Evolutionary conservation across 2,329 filamentous ascomycete species (phyloP).

Genomic region (Clonostachys rhizophaga): DNA sequence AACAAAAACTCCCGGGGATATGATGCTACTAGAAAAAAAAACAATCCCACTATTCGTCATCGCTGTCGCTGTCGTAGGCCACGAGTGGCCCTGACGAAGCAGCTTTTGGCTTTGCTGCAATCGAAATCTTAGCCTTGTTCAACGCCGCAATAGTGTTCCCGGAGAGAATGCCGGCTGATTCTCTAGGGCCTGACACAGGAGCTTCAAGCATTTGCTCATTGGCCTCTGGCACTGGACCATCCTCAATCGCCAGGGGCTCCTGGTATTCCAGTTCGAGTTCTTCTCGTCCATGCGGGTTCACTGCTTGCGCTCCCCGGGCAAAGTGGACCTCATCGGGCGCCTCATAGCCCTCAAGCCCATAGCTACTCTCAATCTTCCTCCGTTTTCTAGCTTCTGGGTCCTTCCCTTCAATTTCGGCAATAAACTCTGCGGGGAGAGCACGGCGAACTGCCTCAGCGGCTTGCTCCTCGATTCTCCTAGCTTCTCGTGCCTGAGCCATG

Average conservation of each 20-base stretch:
- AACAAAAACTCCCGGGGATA: too few species aligned
- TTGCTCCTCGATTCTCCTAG: slow-evolving; percentile 85
- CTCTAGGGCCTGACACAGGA: slow-evolving; percentile 25
- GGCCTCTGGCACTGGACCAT: slow-evolving; percentile 41
- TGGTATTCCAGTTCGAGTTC: slow-evolving; percentile 62
- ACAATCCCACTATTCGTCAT: slow-evolving; percentile 43
- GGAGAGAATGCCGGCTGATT: slow-evolving; percentile 67
- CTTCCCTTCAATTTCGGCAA: slow-evolving; percentile 89
- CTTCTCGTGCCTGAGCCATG: slow-evolving; percentile 88
- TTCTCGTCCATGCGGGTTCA: slow-evolving; percentile 52
- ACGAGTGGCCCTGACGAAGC: slow-evolving; percentile 68
- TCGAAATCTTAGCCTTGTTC: slow-evolving; percentile 49
- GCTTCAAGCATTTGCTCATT: slow-evolving; percentile 9
- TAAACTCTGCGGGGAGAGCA: slow-evolving; percentile 83
- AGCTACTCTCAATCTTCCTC: slow-evolving; percentile 83
- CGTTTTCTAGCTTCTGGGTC: slow-evolving; percentile 84
- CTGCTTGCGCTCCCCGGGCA: slow-evolving; percentile 67
- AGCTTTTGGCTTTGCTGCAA: slow-evolving; percentile 49
- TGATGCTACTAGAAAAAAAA: neutral
- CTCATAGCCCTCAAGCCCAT: slow-evolving; percentile 87
- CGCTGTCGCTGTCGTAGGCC: slow-evolving; percentile 85
- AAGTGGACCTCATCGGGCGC: slow-evolving; percentile 94
- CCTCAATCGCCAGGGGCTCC: slow-evolving; percentile 52
- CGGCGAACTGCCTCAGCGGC: slow-evolving; percentile 88
- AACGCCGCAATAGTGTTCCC: slow-evolving; percentile 77